Evolutionary conservation across 768 basidiomycete species (phyloP), one percentile per base, ranked within the genome.

Genomic region (Tulasnella sp.): DNA sequence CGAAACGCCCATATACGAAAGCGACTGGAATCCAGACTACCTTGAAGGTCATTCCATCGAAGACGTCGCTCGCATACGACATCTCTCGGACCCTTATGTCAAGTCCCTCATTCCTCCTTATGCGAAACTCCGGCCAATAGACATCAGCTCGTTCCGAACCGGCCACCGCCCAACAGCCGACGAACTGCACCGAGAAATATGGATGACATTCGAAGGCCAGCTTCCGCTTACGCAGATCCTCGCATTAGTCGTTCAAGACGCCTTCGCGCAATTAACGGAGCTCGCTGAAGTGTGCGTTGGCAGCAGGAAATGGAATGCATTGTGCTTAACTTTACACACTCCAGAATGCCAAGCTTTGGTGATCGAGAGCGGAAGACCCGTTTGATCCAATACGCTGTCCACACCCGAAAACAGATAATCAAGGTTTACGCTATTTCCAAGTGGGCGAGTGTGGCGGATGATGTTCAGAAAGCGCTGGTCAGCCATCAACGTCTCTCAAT

Each of bases 351-450:
- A 59, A 89, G 89, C 77, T 90, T 90, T 89, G 91, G 91, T 16
- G 91, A 94, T 76, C 81, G 81, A 26, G 89, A 88, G 66, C 86
- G 93, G 67, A 95, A 95, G 77, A 87, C 91, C 40, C 87, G 85
- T 19, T 81, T 95, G 37, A 91, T 91, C 2, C 92, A 95, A 75
- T 95, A 91, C 87, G 92, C 94, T 0, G 90, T 94, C n/a, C 88
- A 89, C 78, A 91, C 86, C 5, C 91, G 95, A 80, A 90, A 94
- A 76, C 94, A 96, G 77, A 87, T 94, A 39, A 89, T 94, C 36
- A 95, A 95, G 79, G 80, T 95, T 16, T 92, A 93, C 77, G 94
- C 93, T 12, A 86, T 94, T 35, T 85, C 86, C 8, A 91, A 94
- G 76, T 97, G 94, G 94, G 85, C 91, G 41, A 84, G 90, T 74